Evolutionary conservation across 352 stramenopile genomes (phyloP), one percentile per base, ranked within the genome.

Genomic region (Phytophthora cactorum): DNA sequence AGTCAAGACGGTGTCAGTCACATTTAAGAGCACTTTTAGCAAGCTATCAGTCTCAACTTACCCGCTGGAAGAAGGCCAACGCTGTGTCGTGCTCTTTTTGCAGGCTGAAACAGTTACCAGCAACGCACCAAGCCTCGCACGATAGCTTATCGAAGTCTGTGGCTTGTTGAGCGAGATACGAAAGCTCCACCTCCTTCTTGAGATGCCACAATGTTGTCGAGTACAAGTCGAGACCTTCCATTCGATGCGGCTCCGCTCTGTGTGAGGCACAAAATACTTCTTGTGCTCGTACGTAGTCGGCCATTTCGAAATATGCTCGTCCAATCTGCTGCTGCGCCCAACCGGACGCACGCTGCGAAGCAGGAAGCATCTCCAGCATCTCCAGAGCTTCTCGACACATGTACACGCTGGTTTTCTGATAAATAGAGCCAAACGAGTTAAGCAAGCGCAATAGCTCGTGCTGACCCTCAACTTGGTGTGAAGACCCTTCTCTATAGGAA

Each of bases 61-160:
- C 84, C 64, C 97, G 85, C 68, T 98, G 90, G 74, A 99, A 99
- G 67, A 99, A 99, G 25, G 89, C 82, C 14, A 99, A 82, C 1
- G 97, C 97, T 15, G 85, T 97, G 73, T 99, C 96, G 73, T 99
- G 96, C 70, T 99, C 97, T 72, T 99, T 99, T 72, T 99, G 97
- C 14, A 99, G 78, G 43, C 93, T 98, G 77, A 99, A 99, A 74
- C 96, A 99, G 69, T 99, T 99, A 17, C 97, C 97, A 25, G 98
- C 93, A 38, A 97, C 93, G 72, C 96, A 99, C 96, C 97, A 99
- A 7, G 95, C 91, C 65, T 99, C 93, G 5, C 95, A 90, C 17
- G 90, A 94, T 51, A 96, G 74, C 41, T 94, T 92, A 82, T 99
- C 96, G 43, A 98, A 97, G 32, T 98, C 93, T 3, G 87, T 95